Conservation (phyloP, 192 early-diverging fungal genomes). For the Chytriomyces hyalinus region DNA sequence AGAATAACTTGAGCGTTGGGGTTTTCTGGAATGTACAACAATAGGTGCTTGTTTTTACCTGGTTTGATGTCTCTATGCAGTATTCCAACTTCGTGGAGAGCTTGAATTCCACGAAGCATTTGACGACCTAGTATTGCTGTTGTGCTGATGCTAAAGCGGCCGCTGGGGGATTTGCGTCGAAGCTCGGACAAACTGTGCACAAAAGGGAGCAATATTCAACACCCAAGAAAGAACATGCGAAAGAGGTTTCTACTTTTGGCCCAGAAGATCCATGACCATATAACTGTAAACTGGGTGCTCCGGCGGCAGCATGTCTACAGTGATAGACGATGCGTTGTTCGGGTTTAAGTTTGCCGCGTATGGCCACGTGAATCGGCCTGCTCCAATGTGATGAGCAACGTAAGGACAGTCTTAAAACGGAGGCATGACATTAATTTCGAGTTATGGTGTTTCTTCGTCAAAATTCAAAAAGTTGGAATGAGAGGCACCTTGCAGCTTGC, state of each 20-base stretch:
- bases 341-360: slow-evolving; percentile 18
- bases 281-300: slow-evolving; percentile 50
- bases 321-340: slow-evolving; percentile 24
- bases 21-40: background rate
- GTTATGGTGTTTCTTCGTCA: background rate
- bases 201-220: background rate
- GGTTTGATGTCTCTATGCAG: slow-evolving; percentile 67
- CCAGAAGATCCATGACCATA: slow-evolving; percentile 64
- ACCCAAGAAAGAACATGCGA: slow-evolving; percentile 9
- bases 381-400: slow-evolving; percentile 47
- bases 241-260: slow-evolving; percentile 49
- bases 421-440: background rate
- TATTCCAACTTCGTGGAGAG: slow-evolving; percentile 55
- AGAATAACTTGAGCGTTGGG: background rate
- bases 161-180: slow-evolving; percentile 37
- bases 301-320: slow-evolving; percentile 24
- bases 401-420: slow-evolving; percentile 34
- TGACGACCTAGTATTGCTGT: slow-evolving; percentile 53
- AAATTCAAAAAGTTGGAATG: background rate
- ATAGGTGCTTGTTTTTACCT: slow-evolving; percentile 29
- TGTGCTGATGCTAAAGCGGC: slow-evolving; percentile 46
- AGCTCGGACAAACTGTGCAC: slow-evolving; percentile 56
- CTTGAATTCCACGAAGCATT: slow-evolving; percentile 58
- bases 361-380: slow-evolving; percentile 49
- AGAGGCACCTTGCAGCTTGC: slow-evolving; percentile 42